Base-by-base conservation (phyloP, 2,329 filamentous ascomycete genomes). In the Aspergillus pseudoterreus region DNA sequence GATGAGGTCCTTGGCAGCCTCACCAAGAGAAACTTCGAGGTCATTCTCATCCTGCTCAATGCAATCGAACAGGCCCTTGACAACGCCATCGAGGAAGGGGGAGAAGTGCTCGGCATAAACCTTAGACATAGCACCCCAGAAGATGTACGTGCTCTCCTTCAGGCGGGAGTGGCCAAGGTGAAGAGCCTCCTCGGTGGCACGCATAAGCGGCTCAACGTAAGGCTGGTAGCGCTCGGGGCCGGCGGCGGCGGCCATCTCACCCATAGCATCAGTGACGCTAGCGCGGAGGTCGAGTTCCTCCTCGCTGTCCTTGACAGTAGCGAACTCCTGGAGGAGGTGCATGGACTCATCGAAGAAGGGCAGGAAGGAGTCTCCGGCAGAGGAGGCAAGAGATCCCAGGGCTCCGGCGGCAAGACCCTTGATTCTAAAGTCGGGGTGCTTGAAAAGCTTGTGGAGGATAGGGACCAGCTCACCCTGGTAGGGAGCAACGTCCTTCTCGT, bases 291-390 rank as follows among this genome's bases (percentile, higher is more conserved):
- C 87, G 49, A 97, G 83, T 68, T 96, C 90, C 47, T 95, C 91
- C 59, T 95, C 88, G 53, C 83, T 88, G 48, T 92, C 89, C 78
- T 96, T 96, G 72, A 95, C 86, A 49, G 82, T 81, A 58, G 94
- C 87, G 63, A 90, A 96, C 49, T 83, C 82, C 49, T 89, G 90
- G 51, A 97, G 83, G n/a, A 88, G 84, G 57, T 88, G 82, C 90
- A 99, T 96, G 24, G 90, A 92, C 57, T 88, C 81, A 63, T 90
- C 84, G 69, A 97, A 96, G 79, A 88, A 97, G n/a, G 92, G 90
- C 62, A 87, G 76, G 78, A 97, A 99, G 12, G 82, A 83, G 56
- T 86, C 82, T 65, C 90, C 88, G 51, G 94, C 85, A 48, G 92
- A 90, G 12, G 87, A 86, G 30, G 94, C 94, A 60, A 97, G 89